Conservation (phyloP, 2,329 filamentous ascomycete genomes). For the Plectosphaerella cucumerina region DNA sequence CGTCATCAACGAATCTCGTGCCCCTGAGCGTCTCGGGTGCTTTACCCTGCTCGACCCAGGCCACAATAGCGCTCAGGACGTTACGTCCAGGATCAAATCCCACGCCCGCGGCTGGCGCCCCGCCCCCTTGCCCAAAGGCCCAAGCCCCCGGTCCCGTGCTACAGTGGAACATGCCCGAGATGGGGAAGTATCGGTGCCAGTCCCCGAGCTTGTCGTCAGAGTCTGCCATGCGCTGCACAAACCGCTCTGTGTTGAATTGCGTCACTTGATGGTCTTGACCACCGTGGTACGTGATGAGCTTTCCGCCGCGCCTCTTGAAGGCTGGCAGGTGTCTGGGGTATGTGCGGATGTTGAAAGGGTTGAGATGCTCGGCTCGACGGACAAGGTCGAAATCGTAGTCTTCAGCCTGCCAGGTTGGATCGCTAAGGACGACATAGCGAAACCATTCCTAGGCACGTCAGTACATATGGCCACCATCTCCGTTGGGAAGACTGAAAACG, state of each 20-base stretch:
- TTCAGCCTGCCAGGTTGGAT: conserved; percentile 29
- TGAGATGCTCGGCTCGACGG: conserved; percentile 34
- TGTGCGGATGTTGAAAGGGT: conserved; percentile 33
- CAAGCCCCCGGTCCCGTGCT: conserved; percentile 40
- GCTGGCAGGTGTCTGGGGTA: conserved; percentile 30
- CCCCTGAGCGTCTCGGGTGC: conserved; percentile 35
- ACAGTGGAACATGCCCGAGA: conserved; percentile 53
- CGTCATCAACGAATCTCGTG: conserved; percentile 25
- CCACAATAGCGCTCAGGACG: conserved; percentile 40
- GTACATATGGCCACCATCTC: conserved; percentile 23
- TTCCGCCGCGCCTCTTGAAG: conserved; percentile 34
- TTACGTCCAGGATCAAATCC: conserved; percentile 33
- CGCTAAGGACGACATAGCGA: conserved; percentile 34
- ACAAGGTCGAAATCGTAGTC: conserved; percentile 24
- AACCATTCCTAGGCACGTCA: conserved; percentile 23
- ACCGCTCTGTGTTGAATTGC: conserved; percentile 18
- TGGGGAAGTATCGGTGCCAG: conserved; percentile 47
- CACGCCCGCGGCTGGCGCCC: conserved; percentile 12
- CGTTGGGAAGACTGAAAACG: conserved; percentile 19
- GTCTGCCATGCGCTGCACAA: conserved; percentile 16
- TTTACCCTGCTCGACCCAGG: conserved; percentile 40
- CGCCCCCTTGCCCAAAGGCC: conserved; percentile 19
- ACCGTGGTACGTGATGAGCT: conserved; percentile 42
- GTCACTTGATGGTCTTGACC: conserved; percentile 35
- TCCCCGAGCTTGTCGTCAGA: conserved; percentile 28